A percentile compares a stretch with the other conserved stretches of the same genome.
These are phyloP conservation scores for Endocalyx cinctus DNA, from an alignment of 2,329 filamentous ascomycete species.

Conservation along the genomic window DNA sequence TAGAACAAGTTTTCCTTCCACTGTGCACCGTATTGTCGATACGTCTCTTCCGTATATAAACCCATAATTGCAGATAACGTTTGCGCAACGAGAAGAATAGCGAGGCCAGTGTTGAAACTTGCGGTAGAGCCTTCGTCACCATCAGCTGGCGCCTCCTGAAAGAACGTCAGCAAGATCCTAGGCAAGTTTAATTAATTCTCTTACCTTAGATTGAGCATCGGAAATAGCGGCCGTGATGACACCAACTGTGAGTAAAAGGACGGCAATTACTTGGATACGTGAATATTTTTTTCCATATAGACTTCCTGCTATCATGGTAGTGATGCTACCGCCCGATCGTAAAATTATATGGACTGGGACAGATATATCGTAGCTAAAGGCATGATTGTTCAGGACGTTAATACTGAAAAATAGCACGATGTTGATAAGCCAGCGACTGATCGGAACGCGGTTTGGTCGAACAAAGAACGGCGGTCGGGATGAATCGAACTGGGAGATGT, in stretches of 20 bases:
- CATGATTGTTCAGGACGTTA: constrained; percentile 95
- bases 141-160: constrained; percentile 18
- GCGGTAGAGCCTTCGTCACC: constrained; percentile 24
- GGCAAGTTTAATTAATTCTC: constrained; percentile 13
- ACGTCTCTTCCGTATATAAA: constrained; percentile 88
- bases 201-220: constrained; percentile 78
- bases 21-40: constrained; percentile 77
- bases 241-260: constrained; percentile 77
- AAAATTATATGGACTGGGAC: constrained; percentile 97
- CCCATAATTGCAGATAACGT: constrained; percentile 91
- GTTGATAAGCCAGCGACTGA: constrained; percentile 81
- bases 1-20: constrained; percentile 98
- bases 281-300: constrained; percentile 83
- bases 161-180: too few relatives aligned
- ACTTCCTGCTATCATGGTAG: constrained; percentile 88
- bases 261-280: constrained; percentile 72
- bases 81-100: constrained; percentile 82
- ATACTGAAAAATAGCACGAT: constrained; percentile 88
- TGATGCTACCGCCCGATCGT: constrained; percentile 90
- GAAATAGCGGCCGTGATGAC: constrained; percentile 87
- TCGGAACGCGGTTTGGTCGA: constrained; percentile 71
- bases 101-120: constrained; percentile 66
- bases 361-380: constrained; percentile 94
- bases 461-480: constrained; percentile 67
- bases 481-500: constrained; percentile 68